phyloP scores from a whole-genome alignment of 768 basidiomycete genomes.

The Trametes cingulata region DNA sequence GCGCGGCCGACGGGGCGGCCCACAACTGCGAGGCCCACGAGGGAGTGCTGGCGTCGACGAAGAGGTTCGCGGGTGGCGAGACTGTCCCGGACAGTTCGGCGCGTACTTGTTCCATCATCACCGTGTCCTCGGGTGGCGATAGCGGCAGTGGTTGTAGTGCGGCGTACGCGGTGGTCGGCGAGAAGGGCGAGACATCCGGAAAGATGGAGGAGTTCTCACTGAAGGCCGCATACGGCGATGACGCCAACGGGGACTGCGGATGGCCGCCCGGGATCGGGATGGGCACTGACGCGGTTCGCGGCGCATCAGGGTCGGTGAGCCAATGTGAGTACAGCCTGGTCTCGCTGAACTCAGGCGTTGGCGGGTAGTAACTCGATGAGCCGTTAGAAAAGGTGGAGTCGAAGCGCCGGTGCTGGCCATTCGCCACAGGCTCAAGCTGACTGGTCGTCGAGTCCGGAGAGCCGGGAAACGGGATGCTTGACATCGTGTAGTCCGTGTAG shows the following conservation, averaged over 20 bases:
- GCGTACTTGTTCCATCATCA: constrained; percentile 27
- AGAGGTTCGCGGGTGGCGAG: constrained; percentile 61
- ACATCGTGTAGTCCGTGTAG: constrained; percentile 39
- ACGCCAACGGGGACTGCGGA: constrained; percentile 27
- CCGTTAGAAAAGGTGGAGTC: constrained; percentile 26
- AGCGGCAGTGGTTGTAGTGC: constrained; percentile 59
- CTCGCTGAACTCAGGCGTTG: constrained; percentile 43
- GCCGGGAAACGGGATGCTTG: constrained; percentile 42
- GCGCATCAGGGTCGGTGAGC: constrained; percentile 61
- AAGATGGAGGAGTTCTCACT: constrained; percentile 44
- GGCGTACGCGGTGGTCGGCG: constrained; percentile 57
- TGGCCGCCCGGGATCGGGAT: constrained; percentile 54
- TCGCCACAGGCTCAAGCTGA: constrained; percentile 44
- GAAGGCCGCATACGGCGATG: constrained; percentile 53
- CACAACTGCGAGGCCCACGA: constrained; percentile 70
- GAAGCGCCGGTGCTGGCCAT: constrained; percentile 30
- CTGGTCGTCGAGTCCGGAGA: constrained; percentile 42
- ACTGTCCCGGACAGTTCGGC: constrained; percentile 40
- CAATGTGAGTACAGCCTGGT: constrained; percentile 51
- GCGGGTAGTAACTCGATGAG: constrained; percentile 37
- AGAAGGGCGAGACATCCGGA: constrained; percentile 53
- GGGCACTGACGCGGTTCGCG: constrained; percentile 52
- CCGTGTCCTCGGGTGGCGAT: constrained; percentile 45
- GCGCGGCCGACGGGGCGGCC: constrained; percentile 48
- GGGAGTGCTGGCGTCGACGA: constrained; percentile 46